Conservation (phyloP, 306 rosid genomes). For the Fragaria iinumae region DNA sequence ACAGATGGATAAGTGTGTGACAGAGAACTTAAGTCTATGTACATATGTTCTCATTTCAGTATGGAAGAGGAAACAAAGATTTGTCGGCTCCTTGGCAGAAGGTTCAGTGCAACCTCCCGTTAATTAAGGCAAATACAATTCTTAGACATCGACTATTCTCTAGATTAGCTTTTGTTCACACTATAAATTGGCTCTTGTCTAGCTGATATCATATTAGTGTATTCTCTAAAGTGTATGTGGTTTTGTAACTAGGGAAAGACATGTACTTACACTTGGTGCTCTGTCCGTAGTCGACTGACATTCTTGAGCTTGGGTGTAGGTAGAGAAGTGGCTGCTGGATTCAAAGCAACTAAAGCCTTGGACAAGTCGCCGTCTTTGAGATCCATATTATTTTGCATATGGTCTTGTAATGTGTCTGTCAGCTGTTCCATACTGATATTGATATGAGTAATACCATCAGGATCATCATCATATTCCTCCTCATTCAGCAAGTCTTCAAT, state of each 20-base stretch:
- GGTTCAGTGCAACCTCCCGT: neutral
- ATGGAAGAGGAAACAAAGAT: neutral
- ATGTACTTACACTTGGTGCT: constrained; percentile 85
- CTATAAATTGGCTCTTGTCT: too few species aligned
- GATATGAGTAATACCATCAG: constrained; percentile 62
- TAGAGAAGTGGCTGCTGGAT: constrained; percentile 50
- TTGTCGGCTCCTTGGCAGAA: neutral
- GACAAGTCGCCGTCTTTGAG: constrained; percentile 67
- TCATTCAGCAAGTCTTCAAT: constrained; percentile 55
- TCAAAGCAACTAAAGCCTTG: constrained; percentile 76
- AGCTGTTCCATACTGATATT: constrained; percentile 45
- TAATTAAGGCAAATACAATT: neutral
- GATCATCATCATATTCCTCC: constrained; percentile 33
- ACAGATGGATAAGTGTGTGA: constrained; percentile 24
- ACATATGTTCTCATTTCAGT: neutral
- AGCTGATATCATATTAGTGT: neutral
- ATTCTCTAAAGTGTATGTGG: neutral
- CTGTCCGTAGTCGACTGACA: constrained; percentile 84
- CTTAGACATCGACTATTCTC: neutral
- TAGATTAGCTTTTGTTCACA: neutral
- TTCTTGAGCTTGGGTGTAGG: constrained; percentile 78
- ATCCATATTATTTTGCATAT: constrained; percentile 48
- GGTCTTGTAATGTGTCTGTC: constrained; percentile 37
- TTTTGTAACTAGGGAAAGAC: neutral
- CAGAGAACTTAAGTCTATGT: constrained; percentile 11